Percentiles rank a stretch among this genome's conserved stretches.
phyloP scores from a whole-genome alignment of 345 rosid species.

The Geranium brycei region DNA sequence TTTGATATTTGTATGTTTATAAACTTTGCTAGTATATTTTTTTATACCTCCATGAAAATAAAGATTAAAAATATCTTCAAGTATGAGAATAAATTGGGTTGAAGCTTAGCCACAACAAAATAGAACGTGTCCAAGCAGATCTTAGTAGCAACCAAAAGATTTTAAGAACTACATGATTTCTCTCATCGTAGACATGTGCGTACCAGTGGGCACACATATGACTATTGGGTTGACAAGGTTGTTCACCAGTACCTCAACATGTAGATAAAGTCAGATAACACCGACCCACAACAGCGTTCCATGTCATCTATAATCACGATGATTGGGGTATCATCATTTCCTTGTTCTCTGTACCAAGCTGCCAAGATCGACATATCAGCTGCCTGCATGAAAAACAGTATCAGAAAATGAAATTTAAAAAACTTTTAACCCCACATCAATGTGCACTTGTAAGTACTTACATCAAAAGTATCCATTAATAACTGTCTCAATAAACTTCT shows the following conservation, averaged over 20 bases:
- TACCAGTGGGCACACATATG: neutral
- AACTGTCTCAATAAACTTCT: constrained; percentile 73
- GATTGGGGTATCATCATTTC: constrained; percentile 23
- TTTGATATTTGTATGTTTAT: neutral
- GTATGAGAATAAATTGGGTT: neutral
- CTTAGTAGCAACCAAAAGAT: neutral
- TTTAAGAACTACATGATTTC: neutral
- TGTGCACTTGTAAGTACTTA: constrained; percentile 22
- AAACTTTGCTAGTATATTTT: neutral
- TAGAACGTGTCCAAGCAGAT: neutral
- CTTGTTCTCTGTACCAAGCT: constrained; percentile 64
- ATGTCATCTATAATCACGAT: constrained; percentile 66
- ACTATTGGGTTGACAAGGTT: neutral
- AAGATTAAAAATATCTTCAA: no score
- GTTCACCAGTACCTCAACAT: constrained; percentile 43
- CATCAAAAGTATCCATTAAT: constrained; percentile 53
- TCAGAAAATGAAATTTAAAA: constrained; percentile 4
- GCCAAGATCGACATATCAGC: constrained; percentile 65
- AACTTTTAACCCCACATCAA: neutral
- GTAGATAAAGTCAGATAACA: constrained; percentile 66
- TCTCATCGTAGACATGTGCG: neutral
- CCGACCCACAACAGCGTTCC: constrained; percentile 67
- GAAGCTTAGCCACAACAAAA: neutral
- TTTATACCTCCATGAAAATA: no score
- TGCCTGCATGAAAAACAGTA: constrained; percentile 36